Base-by-base conservation (phyloP, 768 basidiomycete species). In the Calvatia gigantea region DNA sequence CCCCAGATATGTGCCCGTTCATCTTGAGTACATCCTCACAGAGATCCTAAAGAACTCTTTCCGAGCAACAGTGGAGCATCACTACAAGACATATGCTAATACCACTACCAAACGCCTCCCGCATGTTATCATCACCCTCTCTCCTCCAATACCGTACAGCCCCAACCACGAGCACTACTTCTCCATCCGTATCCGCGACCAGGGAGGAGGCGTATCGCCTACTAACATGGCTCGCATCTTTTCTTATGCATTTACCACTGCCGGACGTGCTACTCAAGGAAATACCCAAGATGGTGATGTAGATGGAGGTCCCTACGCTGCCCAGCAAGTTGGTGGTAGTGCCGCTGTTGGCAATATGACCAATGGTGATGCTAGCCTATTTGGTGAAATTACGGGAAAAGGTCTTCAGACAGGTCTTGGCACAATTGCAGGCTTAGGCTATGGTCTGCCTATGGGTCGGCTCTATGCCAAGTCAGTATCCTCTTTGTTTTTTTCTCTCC, bases 21-120 rank as follows among this genome's bases (percentile, higher is more conserved):
- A 95, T 66, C 78, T 95, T 32, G 93, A 95, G 67, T 95, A 94
- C 66, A 90, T 94, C 62, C 73, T 94, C 51, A 95, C 93, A 2
- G 93, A 95, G 68, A 82, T 95, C 37, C 77, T 95, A 37, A 95
- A 95, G 70, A 95, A 95, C 65, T 82, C 92, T 0, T 95, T 92
- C 71, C 86, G 93, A 29, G 93, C 93, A 6, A 93, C 90, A 1
- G 85, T 92, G 23, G 93, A 95, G 64, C 81, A 83, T 54, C 83
- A 92, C 54, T 41, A 56, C 38, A 56, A 41, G 25, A 37, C 17
- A 4, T 17, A 49, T 38, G 37, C 43, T 19, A 45, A 23, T 28
- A 25, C 35, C n/a, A 29, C 39, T 6, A 69, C 73, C 55, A 79
- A 77, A 48, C 68, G 68, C 12, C 63, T 91, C 5, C 79, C 89